Evolutionary conservation across 1,284 basidiomycete species (phyloP), one percentile per base, ranked within the genome.

Genomic region (Sanguinoderma infundibulare): DNA sequence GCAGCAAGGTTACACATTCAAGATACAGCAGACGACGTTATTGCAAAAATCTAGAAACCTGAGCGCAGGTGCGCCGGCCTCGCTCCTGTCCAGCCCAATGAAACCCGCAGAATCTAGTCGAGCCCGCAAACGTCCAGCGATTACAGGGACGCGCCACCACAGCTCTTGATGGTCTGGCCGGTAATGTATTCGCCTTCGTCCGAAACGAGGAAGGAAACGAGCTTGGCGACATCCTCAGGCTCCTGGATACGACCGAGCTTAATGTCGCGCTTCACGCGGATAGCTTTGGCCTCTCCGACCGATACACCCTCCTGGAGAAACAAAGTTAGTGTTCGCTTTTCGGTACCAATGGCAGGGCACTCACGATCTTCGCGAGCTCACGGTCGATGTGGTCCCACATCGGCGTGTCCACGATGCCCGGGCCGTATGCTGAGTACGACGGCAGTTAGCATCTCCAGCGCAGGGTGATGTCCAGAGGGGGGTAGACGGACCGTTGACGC

Each of bases 141-240:
- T 20, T 67, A 74, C 34, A 75, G 60, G 24, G 73, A 74, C 14
- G 73, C 71, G 47, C 74, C 74, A 46, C 74, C 74, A 42, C 74
- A 74, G 10, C 71, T 75, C 71, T 74, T 74, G 67, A 75, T 72
- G 2, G 74, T 75, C 67, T 74, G 74, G 66, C 79, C 79, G 20
- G 79, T 82, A 59, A 81, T 74, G 62, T 77, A 80, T 54, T 72
- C 69, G 7, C 75, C 73, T 57, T 78, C 78, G 32, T 77, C 71
- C 1, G 77, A 78, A 7, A 73, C 77, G 6, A 82, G 68, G 71
- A 75, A 82, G 0, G 79, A 79, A 5, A 82, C 80, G n/a, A 82
- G 68, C 26, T 74, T 75, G 10, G 79, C 78, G 60, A 81, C 74
- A 58, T 81, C 76, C 53, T 78, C 74, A 6, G 77, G 74, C 54